Evolutionary conservation across 2,329 filamentous ascomycete genomes (phyloP).

Genomic region (Ophiostoma himal-ulmi): DNA sequence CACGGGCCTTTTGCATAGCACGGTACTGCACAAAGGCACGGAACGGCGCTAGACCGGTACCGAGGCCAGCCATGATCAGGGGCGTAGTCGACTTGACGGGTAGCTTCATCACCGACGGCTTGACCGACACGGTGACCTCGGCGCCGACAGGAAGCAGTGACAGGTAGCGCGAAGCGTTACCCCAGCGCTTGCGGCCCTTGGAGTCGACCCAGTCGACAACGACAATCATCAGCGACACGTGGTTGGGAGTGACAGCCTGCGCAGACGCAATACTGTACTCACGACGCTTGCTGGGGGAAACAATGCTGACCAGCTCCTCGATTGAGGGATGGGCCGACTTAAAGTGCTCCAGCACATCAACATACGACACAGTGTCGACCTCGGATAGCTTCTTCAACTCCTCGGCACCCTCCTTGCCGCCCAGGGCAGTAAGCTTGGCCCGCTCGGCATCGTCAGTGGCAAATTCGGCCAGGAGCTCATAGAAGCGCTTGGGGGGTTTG

Average conservation of each 20-base stretch:
- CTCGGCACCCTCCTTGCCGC: conserved; percentile 69
- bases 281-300: conserved; percentile 86
- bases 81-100: conserved; percentile 79
- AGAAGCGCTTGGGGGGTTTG: conserved; percentile 95
- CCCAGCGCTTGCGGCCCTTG: conserved; percentile 79
- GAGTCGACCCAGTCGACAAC: conserved; percentile 94
- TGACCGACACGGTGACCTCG: conserved; percentile 84
- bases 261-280: conserved; percentile 99
- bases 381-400: conserved; percentile 92
- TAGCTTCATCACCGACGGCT: conserved; percentile 99
- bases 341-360: conserved; percentile 86
- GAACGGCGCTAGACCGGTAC: conserved; percentile 97
- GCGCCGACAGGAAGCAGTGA: conserved; percentile 68
- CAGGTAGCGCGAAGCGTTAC: conserved; percentile 89
- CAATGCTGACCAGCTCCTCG: conserved; percentile 81
- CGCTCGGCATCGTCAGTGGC: conserved; percentile 77
- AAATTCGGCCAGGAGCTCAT: conserved; percentile 83
- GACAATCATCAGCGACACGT: conserved; percentile 93
- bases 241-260: conserved; percentile 84
- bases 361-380: conserved; percentile 85
- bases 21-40: conserved; percentile 97
- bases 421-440: conserved; percentile 70
- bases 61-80: conserved; percentile 98
- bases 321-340: conserved; percentile 80
- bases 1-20: conserved; percentile 95